A percentile compares a stretch with the other conserved stretches of the same genome.
These are phyloP conservation scores for Sporothrix variecibatus DNA, from an alignment of 2,329 filamentous ascomycete species.

Conservation along the genomic window DNA sequence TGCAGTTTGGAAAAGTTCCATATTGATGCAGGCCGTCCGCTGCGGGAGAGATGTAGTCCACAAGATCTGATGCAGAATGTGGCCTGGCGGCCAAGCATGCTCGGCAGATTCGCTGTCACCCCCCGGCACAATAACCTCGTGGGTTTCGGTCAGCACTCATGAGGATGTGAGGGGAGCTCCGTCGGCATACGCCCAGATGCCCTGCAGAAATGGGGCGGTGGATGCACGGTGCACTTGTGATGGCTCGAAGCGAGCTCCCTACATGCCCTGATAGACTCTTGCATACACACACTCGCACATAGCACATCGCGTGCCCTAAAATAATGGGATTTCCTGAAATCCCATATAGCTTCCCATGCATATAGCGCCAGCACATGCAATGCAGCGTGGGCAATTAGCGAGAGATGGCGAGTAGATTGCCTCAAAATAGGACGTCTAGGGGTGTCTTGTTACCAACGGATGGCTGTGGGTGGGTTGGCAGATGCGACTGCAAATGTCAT, in stretches of 20 bases:
- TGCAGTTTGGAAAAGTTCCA: neutral
- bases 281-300: neutral
- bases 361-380: constrained; percentile 5
- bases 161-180: neutral
- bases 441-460: neutral
- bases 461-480: neutral
- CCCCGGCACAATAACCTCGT: neutral
- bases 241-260: neutral
- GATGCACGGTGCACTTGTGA: neutral
- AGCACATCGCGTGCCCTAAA: too few relatives aligned
- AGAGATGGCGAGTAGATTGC: neutral
- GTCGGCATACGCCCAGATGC: neutral
- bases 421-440: neutral
- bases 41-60: neutral
- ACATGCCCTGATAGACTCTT: constrained; percentile 4
- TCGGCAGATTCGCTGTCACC: neutral
- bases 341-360: constrained; percentile 8
- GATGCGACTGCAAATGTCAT: constrained; percentile 15
- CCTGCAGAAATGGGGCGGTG: neutral
- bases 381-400: neutral
- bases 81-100: neutral
- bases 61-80: neutral
- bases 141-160: neutral
- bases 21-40: neutral
- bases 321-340: neutral